Conservation (phyloP, 1,284 basidiomycete species). For the Rhizopogon hawkerae region DNA sequence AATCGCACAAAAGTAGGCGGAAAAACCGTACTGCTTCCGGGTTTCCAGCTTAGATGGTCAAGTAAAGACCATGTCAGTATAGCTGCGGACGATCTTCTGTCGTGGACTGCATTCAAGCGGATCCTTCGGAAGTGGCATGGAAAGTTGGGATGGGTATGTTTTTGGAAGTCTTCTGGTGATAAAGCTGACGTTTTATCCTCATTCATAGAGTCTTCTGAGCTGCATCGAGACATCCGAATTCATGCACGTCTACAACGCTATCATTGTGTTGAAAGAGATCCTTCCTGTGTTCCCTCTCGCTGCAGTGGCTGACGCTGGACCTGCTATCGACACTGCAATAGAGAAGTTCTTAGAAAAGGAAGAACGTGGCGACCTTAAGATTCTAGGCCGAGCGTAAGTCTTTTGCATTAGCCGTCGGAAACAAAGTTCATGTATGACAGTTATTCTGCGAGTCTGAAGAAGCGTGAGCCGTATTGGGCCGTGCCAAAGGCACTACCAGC, state of each 20-base stretch:
- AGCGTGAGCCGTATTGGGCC: slow-evolving; percentile 55
- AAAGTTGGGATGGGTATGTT: slow-evolving; percentile 55
- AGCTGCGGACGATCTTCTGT: slow-evolving; percentile 49
- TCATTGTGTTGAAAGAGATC: slow-evolving; percentile 84
- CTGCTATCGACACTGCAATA: slow-evolving; percentile 55
- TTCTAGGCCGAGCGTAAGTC: slow-evolving; percentile 68
- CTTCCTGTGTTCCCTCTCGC: slow-evolving; percentile 79
- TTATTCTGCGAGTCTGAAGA: slow-evolving; percentile 64
- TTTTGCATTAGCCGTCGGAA: neutral
- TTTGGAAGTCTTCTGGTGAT: neutral
- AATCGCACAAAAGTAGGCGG: slow-evolving; percentile 60
- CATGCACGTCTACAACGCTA: slow-evolving; percentile 91
- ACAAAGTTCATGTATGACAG: slow-evolving; percentile 27
- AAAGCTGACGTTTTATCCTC: slow-evolving; percentile 1
- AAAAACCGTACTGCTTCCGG: slow-evolving; percentile 55
- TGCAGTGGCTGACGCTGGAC: slow-evolving; percentile 46
- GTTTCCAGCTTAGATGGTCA: slow-evolving; percentile 49
- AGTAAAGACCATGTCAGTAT: slow-evolving; percentile 35
- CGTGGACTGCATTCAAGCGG: slow-evolving; percentile 64
- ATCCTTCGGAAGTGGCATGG: slow-evolving; percentile 79
- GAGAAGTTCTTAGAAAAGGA: slow-evolving; percentile 66
- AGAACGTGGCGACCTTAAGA: slow-evolving; percentile 74
- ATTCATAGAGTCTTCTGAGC: slow-evolving; percentile 47
- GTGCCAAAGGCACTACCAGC: slow-evolving; percentile 30
- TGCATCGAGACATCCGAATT: slow-evolving; percentile 75